phyloP scores from a whole-genome alignment of 768 basidiomycete species.

The Panus rudis region DNA sequence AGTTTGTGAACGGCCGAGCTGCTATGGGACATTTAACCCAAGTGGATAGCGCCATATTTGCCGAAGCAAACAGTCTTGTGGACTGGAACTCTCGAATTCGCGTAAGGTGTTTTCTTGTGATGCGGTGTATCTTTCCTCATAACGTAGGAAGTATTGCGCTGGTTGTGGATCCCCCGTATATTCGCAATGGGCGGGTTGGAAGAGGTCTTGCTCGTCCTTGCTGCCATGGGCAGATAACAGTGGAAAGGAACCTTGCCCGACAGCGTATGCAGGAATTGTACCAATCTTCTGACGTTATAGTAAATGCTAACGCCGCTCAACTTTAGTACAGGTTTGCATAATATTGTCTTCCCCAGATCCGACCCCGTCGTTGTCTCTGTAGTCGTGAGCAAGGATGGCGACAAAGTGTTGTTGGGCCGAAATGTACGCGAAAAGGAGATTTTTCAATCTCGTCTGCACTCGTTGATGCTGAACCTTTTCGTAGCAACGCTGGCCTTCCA shows the following conservation, averaged over 20 bases:
- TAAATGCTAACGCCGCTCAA: neutral
- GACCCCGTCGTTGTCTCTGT: conserved; percentile 89
- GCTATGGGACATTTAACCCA: conserved; percentile 47
- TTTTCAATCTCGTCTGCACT: neutral
- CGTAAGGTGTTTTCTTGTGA: conserved; percentile 30
- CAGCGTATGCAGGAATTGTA: conserved; percentile 40
- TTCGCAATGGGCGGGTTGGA: conserved; percentile 94
- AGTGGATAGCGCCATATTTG: conserved; percentile 68
- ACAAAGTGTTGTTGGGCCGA: conserved; percentile 77
- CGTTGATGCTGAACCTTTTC: neutral
- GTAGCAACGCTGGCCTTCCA: conserved; percentile 38
- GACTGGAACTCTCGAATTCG: conserved; percentile 91
- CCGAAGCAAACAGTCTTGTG: conserved; percentile 66
- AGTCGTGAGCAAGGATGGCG: conserved; percentile 67
- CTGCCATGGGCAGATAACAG: conserved; percentile 69
- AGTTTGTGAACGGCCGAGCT: conserved; percentile 59
- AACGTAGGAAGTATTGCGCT: conserved; percentile 62
- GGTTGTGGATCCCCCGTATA: conserved; percentile 75
- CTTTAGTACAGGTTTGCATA: neutral
- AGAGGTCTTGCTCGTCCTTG: conserved; percentile 67
- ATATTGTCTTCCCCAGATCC: conserved; percentile 42
- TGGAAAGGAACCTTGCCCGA: conserved; percentile 58
- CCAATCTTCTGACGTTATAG: neutral
- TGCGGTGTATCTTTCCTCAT: neutral
- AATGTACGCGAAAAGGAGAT: conserved; percentile 50